Base-by-base conservation (phyloP, 805 yeast species). In the Huiozyma naganishii region DNA sequence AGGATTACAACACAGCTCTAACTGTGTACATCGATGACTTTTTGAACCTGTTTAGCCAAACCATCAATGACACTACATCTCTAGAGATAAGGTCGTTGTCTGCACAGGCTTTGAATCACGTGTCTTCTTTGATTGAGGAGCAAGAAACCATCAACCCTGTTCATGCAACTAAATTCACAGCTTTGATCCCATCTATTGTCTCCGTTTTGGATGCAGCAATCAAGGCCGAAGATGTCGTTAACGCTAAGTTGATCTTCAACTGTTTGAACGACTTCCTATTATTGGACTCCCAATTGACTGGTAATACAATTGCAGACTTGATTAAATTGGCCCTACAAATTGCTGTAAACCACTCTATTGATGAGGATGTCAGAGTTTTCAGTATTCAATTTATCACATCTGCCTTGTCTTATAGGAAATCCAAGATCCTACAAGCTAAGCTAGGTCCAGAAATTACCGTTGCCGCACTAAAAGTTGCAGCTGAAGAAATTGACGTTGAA, bases 371-470 rank as follows among this genome's bases (percentile, higher is more conserved):
- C 63, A 79, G 97, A 67, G 75, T 76, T 46, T 83, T 80, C 59
- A 90, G 95, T 34, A 72, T 92, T 55, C 89, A 83, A 59, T 88
- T 88, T 57, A 74, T 92, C 50, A 80, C 82, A 46, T 78, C 90
- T 42, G 80, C 83, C 47, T 80, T 83, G 36, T 73, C 85, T 27
- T 80, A 77, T 71, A 83, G 92, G 70, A 85, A 84, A 65, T 74
- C 83, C 45, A 88, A 85, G 70, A 72, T 92, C 50, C 70, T 79
- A 43, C 73, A 85, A 52, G 80, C 83, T 59, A 86, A 86, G 66
- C 69, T 89, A 51, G 98, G 97, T 47, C 89, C 87, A 38, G 76
- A 74, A 44, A 74, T 92, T 53, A 78, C 92, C 37, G 63, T 76
- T 49, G 73, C 83, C 48, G 90, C 92, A 45, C 69, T 86, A 46